These are phyloP conservation scores for Cytospora paraplurivora DNA, from an alignment of 2,329 filamentous ascomycete species.

Conservation along the genomic window DNA sequence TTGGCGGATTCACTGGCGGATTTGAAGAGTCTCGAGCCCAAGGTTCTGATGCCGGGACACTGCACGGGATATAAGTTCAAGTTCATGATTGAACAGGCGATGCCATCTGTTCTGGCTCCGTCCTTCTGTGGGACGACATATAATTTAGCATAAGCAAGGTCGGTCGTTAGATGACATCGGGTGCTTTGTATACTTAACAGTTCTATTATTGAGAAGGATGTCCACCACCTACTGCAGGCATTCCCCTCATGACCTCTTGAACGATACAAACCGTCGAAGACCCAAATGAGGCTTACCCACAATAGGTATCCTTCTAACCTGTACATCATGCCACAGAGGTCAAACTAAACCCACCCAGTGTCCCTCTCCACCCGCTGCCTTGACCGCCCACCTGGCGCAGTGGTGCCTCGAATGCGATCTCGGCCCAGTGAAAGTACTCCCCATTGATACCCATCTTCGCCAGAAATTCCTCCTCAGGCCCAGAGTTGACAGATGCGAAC, in stretches of 20 bases:
- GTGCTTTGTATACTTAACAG: no score
- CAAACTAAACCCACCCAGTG: conserved; percentile 37
- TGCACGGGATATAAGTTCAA: conserved; percentile 60
- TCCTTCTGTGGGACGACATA: conserved; percentile 51
- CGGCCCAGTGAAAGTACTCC: conserved; percentile 43
- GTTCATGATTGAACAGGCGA: conserved; percentile 52
- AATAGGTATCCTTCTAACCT: not conserved
- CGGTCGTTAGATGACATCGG: not conserved
- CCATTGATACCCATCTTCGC: conserved; percentile 47
- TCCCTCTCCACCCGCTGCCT: conserved; percentile 37
- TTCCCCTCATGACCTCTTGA: not conserved
- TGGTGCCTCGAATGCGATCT: conserved; percentile 50
- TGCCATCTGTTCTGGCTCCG: conserved; percentile 53
- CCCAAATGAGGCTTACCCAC: not conserved
- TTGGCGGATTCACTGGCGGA: conserved; percentile 50
- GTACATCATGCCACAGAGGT: conserved; percentile 28
- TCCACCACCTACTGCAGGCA: no score
- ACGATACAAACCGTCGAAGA: not conserved
- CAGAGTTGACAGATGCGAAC: conserved; percentile 33
- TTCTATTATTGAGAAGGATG: no score
- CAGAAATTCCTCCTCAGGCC: conserved; percentile 43
- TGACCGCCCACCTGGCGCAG: conserved; percentile 42
- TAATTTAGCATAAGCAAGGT: conserved; percentile 8
- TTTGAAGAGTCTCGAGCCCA: conserved; percentile 48
- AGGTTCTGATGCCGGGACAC: conserved; percentile 55